A percentile compares a stretch with the other conserved stretches of the same genome.
phyloP scores from a whole-genome alignment of 306 rosid genomes.

The Carpinus viminea region DNA sequence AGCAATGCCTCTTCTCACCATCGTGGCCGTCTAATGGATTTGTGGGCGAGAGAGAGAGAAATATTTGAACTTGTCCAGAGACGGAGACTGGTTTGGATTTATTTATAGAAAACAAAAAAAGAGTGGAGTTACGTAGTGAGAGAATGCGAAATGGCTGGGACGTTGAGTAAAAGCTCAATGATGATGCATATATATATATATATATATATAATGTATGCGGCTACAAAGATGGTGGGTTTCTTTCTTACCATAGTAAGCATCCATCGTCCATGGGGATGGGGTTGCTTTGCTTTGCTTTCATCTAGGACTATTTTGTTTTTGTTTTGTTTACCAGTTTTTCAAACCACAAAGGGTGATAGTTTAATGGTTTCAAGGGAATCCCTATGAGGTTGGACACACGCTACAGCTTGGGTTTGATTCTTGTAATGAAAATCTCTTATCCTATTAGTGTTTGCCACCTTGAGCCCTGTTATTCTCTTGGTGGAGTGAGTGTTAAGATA shows the following conservation, averaged over 20 bases:
- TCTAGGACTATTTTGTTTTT: background rate
- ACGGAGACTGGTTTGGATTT: background rate
- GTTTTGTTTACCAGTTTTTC: background rate
- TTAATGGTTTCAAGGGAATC: too few species aligned
- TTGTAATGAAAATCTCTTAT: too few species aligned
- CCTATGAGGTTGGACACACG: too few species aligned
- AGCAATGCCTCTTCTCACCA: slow-evolving; percentile 30
- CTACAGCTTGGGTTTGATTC: too few species aligned
- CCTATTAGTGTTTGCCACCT: too few species aligned
- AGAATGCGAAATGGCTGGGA: background rate
- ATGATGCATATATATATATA: background rate
- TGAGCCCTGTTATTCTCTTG: too few species aligned
- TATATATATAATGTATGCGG: background rate
- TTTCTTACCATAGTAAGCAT: background rate
- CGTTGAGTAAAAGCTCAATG: background rate
- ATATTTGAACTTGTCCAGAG: background rate
- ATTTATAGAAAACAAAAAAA: background rate
- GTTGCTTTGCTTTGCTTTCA: background rate
- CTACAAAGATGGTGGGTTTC: background rate
- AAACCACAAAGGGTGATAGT: too few species aligned
- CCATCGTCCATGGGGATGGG: background rate
- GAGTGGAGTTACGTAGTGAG: background rate
- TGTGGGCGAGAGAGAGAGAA: background rate
- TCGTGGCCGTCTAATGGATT: slow-evolving; percentile 23
- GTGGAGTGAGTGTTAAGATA: too few species aligned